A percentile compares a stretch with the other conserved stretches of the same genome.
Conservation (phyloP, 371 early-diverging fungal species). For the Mortierella sp. region DNA sequence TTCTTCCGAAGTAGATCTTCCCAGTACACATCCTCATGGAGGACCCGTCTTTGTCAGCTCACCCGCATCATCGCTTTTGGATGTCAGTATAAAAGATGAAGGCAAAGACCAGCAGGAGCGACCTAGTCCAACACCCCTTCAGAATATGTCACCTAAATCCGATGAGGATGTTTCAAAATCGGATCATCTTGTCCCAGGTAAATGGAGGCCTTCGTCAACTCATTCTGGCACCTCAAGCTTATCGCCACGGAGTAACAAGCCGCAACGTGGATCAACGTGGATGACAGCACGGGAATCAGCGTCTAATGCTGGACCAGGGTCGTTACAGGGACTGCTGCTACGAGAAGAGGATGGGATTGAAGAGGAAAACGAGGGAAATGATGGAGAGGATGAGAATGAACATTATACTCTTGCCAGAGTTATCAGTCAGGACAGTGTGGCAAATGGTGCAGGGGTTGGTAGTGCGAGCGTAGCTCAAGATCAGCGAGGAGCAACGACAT, state of each 20-base stretch:
- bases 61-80: slow-evolving; percentile 27
- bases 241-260: slow-evolving; percentile 9
- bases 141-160: slow-evolving; percentile 6
- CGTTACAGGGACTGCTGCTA: slow-evolving; percentile 17
- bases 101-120: slow-evolving; percentile 16
- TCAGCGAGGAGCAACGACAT: neutral
- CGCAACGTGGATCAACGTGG: slow-evolving; percentile 40
- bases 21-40: slow-evolving; percentile 10
- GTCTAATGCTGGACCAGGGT: slow-evolving; percentile 22
- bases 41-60: slow-evolving; percentile 36
- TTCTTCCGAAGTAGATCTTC: slow-evolving; percentile 32
- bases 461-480: neutral
- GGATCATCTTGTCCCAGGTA: slow-evolving; percentile 22
- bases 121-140: slow-evolving; percentile 34
- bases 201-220: slow-evolving; percentile 18
- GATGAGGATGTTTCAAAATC: slow-evolving; percentile 1
- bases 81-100: slow-evolving; percentile 4
- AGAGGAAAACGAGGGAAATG: slow-evolving; percentile 12
- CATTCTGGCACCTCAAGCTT: neutral
- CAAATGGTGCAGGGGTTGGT: neutral
- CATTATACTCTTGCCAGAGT: slow-evolving; percentile 10
- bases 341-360: slow-evolving; percentile 29
- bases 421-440: neutral
- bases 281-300: slow-evolving; percentile 38
- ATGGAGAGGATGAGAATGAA: no score